Evolutionary conservation across 768 basidiomycete species (phyloP), one percentile per base, ranked within the genome.

Genomic region (Candolleomyces aberdarensis): DNA sequence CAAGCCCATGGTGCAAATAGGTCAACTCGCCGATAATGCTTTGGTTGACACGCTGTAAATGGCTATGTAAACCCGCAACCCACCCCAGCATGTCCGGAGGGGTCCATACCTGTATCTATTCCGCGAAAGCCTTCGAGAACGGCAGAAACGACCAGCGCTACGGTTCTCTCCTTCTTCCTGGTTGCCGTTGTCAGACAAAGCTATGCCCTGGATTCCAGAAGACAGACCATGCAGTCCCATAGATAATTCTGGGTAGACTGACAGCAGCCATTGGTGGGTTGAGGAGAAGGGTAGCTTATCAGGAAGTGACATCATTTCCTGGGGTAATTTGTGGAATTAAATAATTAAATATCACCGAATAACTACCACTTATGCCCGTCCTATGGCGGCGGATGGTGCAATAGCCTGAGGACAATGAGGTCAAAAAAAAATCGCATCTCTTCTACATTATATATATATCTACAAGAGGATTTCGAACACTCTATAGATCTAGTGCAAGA

Each of bases 101-200:
- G 36, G 9, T 36, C 29, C 17, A 63, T 71, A 81, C 91, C 91
- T n/a, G 91, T 93, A 66, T 95, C 93, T 31, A 94, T 85, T 4
- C 88, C 91, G 50, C 86, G 76, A 70, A 94, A 94, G 5, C 93
- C 92, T 63, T 84, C 81, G 43, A 88, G 72, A 58, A 94, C 83
- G 10, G 93, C 93, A 58, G 77, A 80, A 54, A 88, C 74, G 19
- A 94, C 91, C 3, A 93, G 81, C 4, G 77, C 73, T 0, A 85
- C 74, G 0, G 93, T 94, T 22, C 79, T 72, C 58, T 89, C 87
- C 67, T 86, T 86, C 76, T 94, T 94, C 92, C 91, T 92, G 65
- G 26, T 31, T 3, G 19, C 60, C 17, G 40, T 31, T 50, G 19
- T 20, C 44, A 46, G 36, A 17, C 44, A 8, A 46, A 2, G 14